A percentile compares a stretch with the other conserved stretches of the same genome.
Conservation (phyloP, 1,284 basidiomycete species). For the Apiotrichum sp. region DNA sequence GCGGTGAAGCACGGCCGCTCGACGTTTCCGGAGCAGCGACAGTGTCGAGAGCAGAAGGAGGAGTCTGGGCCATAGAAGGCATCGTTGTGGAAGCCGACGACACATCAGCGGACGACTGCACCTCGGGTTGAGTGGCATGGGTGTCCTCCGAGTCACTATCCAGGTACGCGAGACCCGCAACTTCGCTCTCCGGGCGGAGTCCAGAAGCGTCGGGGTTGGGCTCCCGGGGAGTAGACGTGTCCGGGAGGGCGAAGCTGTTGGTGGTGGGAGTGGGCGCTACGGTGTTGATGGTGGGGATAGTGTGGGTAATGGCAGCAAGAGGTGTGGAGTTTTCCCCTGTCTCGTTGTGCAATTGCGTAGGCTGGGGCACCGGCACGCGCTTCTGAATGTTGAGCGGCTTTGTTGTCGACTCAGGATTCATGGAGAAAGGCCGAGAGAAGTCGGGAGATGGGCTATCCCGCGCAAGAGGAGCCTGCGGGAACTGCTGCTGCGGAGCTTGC, state of each 20-base stretch:
- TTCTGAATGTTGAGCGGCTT: slow-evolving; percentile 4
- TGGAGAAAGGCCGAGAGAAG: background rate
- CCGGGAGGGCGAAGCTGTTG: background rate
- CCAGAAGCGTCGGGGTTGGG: background rate
- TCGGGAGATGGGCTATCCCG: no score
- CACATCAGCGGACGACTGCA: background rate
- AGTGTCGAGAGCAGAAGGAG: background rate
- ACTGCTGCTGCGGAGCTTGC: background rate
- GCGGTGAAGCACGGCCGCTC: no score
- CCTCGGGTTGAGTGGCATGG: background rate
- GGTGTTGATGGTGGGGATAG: background rate
- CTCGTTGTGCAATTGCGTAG: no score
- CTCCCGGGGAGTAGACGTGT: background rate
- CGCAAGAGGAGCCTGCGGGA: background rate
- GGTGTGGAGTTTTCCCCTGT: background rate
- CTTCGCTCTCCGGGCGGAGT: background rate
- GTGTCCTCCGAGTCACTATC: background rate
- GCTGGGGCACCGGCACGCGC: background rate
- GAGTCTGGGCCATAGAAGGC: background rate
- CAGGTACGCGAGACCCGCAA: background rate
- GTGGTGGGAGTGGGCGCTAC: background rate
- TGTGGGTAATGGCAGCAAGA: background rate
- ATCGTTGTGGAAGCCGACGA: background rate
- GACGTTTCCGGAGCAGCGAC: background rate
- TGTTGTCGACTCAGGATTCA: background rate